Percentiles rank a stretch among this genome's conserved stretches.
phyloP scores from a whole-genome alignment of 73 alveolate species.

The Diophrys appendiculata region DNA sequence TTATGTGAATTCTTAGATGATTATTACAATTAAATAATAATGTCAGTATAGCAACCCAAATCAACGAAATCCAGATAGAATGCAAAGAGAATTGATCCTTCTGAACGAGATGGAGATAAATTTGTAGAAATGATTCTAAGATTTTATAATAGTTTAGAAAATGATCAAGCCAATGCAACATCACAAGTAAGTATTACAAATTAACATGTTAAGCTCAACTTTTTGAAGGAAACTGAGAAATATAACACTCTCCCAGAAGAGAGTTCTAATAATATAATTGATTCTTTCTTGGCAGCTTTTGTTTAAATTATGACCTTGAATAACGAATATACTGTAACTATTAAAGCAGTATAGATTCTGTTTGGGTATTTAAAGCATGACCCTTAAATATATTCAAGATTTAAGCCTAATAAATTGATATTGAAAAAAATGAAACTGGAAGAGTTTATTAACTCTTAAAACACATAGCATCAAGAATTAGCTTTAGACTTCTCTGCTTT shows the following conservation, averaged over 20 bases:
- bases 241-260: not conserved
- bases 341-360: slow-evolving; percentile 8
- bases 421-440: slow-evolving; percentile 50
- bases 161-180: not conserved
- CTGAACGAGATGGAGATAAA: not conserved
- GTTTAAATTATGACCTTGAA: not conserved
- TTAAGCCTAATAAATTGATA: slow-evolving; percentile 56
- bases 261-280: not conserved
- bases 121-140: not conserved
- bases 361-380: slow-evolving; percentile 55
- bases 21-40: too few species aligned
- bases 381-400: slow-evolving; percentile 55
- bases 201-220: too few species aligned
- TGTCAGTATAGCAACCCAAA: too few species aligned
- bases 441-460: slow-evolving; percentile 9
- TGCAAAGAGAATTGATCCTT: too few species aligned
- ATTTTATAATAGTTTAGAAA: not conserved
- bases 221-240: not conserved
- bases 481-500: slow-evolving; percentile 63
- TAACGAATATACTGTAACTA: not conserved
- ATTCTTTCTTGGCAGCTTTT: not conserved
- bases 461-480: slow-evolving; percentile 37
- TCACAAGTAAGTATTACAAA: not conserved
- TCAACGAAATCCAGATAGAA: too few species aligned
- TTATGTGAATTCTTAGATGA: too few species aligned